A percentile compares a stretch with the other conserved stretches of the same genome.
phyloP scores from a whole-genome alignment of 2,329 filamentous ascomycete genomes.

The Sporothrix curviconia region DNA sequence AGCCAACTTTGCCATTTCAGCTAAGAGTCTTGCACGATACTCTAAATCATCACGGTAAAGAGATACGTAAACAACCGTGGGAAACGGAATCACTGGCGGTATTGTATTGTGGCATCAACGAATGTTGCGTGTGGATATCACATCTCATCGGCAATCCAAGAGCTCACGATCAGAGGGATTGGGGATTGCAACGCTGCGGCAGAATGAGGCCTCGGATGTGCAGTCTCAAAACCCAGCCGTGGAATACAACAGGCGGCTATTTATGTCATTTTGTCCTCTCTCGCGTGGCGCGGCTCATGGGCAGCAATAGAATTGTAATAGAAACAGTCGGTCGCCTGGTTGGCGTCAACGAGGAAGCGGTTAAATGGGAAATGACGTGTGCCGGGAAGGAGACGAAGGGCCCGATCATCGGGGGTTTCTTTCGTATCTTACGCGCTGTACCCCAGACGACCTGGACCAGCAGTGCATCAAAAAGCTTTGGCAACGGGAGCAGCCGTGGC shows the following conservation, averaged over 20 bases:
- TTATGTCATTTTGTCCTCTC: not conserved
- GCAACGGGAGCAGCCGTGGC: slow-evolving; percentile 3
- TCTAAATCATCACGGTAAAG: no score
- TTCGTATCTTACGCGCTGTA: not conserved
- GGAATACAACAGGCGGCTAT: no score
- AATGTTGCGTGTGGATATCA: no score
- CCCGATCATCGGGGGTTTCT: not conserved
- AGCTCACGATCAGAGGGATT: no score
- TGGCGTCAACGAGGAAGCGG: not conserved
- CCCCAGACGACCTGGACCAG: not conserved
- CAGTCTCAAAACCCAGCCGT: not conserved
- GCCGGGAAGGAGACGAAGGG: not conserved
- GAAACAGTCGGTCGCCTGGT: not conserved
- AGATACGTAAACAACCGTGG: no score
- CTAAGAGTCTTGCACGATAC: no score
- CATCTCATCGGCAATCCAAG: no score
- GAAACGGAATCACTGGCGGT: no score
- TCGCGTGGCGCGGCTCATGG: not conserved
- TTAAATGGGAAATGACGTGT: not conserved
- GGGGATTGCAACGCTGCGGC: not conserved
- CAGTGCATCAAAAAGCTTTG: not conserved
- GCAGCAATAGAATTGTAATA: no score
- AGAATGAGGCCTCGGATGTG: not conserved
- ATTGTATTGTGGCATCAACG: no score
- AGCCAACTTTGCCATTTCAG: no score